These are phyloP conservation scores for Bipolaris sorokiniana DNA, from an alignment of 2,329 filamentous ascomycete genomes.

Conservation along the genomic window DNA sequence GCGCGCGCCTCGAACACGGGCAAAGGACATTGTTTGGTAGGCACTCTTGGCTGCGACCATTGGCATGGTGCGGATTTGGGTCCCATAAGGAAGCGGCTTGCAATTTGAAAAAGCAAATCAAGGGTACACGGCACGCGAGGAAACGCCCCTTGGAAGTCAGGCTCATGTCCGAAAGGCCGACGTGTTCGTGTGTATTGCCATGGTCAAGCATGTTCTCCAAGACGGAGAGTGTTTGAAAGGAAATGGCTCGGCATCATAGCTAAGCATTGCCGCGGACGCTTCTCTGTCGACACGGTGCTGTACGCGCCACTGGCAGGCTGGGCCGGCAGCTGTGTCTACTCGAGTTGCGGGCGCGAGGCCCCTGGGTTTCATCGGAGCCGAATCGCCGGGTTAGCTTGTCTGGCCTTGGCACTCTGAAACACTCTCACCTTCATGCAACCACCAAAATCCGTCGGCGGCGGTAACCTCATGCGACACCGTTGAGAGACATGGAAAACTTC, in stretches of 20 bases:
- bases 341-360: conserved; percentile 16
- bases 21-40: background rate
- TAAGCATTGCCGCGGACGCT: conserved; percentile 38
- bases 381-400: conserved; percentile 22
- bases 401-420: conserved; percentile 38
- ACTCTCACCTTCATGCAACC: conserved; percentile 13
- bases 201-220: conserved; percentile 10
- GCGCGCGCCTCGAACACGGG: background rate
- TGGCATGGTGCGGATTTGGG: background rate
- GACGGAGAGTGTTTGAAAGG: conserved; percentile 13
- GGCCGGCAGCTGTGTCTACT: conserved; percentile 10
- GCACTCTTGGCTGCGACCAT: background rate
- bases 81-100: background rate
- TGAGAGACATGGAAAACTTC: background rate
- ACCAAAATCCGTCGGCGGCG: conserved; percentile 16
- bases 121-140: background rate
- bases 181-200: conserved; percentile 11
- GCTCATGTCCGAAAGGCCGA: background rate
- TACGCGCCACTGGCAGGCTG: conserved; percentile 5
- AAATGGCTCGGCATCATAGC: conserved; percentile 15
- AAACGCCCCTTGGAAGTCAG: background rate
- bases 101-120: background rate
- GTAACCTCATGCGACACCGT: background rate
- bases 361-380: conserved; percentile 28
- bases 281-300: conserved; percentile 29